A percentile compares a stretch with the other conserved stretches of the same genome.
Conservation (phyloP, 345 rosid genomes). For the Camelina hispida region DNA sequence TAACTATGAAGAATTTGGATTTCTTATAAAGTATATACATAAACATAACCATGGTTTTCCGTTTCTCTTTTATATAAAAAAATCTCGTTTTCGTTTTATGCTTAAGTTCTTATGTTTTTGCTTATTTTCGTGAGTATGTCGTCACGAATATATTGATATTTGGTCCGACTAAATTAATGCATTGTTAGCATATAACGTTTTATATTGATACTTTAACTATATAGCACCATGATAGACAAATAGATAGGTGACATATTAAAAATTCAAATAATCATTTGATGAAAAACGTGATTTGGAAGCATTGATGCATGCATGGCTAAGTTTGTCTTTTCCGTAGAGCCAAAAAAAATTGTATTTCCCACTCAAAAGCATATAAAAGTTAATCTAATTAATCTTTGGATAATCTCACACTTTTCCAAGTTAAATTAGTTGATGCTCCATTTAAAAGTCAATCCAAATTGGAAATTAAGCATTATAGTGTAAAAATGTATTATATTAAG, state of each 20-base stretch:
- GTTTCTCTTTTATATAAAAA: too few species aligned
- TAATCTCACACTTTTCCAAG: not conserved
- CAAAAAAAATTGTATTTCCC: conserved; percentile 23
- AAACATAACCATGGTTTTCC: not conserved
- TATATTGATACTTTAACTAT: conserved; percentile 19
- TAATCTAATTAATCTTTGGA: conserved; percentile 14
- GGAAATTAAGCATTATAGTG: not conserved
- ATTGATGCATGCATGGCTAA: conserved; percentile 44
- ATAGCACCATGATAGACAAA: conserved; percentile 17
- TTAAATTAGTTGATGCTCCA: conserved; percentile 27
- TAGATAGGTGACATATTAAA: conserved; percentile 20
- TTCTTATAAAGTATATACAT: not conserved
- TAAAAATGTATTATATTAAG: not conserved
- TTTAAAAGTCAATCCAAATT: conserved; percentile 16
- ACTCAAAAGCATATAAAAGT: conserved; percentile 20
- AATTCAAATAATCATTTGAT: conserved; percentile 33
- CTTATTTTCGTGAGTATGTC: conserved; percentile 16
- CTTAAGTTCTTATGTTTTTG: conserved; percentile 6
- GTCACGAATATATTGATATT: conserved; percentile 31
- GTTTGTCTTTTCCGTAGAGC: conserved; percentile 38
- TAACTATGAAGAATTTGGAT: not conserved
- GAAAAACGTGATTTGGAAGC: conserved; percentile 42
- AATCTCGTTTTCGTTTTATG: not conserved
- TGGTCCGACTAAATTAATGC: conserved; percentile 26
- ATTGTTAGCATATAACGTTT: not conserved